These are phyloP conservation scores for Ogataea philodendri DNA, from an alignment of 805 yeast genomes.

Conservation along the genomic window DNA sequence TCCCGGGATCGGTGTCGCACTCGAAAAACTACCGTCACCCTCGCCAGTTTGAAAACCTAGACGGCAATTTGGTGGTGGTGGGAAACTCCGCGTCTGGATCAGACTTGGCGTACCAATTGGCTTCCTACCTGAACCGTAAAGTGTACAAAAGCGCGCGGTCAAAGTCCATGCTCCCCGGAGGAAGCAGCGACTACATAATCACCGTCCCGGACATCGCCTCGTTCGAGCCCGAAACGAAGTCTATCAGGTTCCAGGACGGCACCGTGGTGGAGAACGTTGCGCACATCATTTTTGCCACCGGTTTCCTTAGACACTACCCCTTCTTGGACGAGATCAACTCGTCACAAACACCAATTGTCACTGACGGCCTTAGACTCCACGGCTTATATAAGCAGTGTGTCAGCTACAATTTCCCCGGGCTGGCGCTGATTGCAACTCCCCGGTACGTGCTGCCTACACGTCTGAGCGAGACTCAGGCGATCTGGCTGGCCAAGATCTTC, in stretches of 20 bases:
- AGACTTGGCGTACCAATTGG: conserved; percentile 65
- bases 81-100: conserved; percentile 77
- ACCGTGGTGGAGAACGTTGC: conserved; percentile 46
- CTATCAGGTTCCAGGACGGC: conserved; percentile 51
- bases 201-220: conserved; percentile 43
- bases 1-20: conserved; percentile 53
- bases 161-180: conserved; percentile 43
- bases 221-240: conserved; percentile 38
- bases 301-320: conserved; percentile 64
- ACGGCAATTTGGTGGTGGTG: conserved; percentile 54
- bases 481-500: conserved; percentile 62
- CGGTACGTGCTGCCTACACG: conserved; percentile 62
- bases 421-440: conserved; percentile 64
- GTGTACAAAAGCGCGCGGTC: conserved; percentile 54
- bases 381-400: conserved; percentile 61
- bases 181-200: conserved; percentile 39
- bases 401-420: conserved; percentile 57
- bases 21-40: conserved; percentile 56
- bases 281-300: conserved; percentile 64
- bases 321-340: conserved; percentile 40
- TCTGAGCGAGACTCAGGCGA: conserved; percentile 61
- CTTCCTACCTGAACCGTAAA: conserved; percentile 38
- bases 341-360: conserved; percentile 36
- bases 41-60: conserved; percentile 39
- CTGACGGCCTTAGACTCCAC: conserved; percentile 48